Percentiles rank a stretch among this genome's conserved stretches.
Conservation (phyloP, 1,139 yeast species). For the Nakaseomyces glabratus region DNA sequence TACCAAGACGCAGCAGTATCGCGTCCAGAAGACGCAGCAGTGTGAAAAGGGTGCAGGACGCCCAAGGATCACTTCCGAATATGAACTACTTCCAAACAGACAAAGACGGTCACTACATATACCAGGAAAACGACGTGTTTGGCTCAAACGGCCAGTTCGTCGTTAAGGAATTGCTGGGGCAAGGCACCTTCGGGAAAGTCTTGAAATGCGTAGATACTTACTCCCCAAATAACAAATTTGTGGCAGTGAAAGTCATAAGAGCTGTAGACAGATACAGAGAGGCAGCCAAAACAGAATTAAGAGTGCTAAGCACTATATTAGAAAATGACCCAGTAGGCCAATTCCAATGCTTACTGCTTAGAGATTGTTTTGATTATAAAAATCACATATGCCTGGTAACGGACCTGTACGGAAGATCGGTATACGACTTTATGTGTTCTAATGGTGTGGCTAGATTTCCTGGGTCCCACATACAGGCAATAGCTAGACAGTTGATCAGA, state of each 20-base stretch:
- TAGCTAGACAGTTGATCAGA: constrained; percentile 75
- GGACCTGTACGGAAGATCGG: constrained; percentile 71
- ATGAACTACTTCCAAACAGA: constrained; percentile 38
- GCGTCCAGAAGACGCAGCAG: constrained; percentile 3
- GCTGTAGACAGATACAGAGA: constrained; percentile 72
- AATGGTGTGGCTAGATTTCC: constrained; percentile 72
- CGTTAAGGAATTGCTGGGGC: constrained; percentile 69
- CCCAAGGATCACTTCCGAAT: neutral
- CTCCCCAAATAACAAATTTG: constrained; percentile 39
- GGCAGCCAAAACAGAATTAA: constrained; percentile 77
- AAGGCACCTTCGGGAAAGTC: constrained; percentile 97
- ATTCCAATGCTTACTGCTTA: constrained; percentile 33
- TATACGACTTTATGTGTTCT: constrained; percentile 78
- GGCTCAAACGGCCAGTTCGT: constrained; percentile 56
- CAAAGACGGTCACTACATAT: constrained; percentile 76
- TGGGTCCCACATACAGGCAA: constrained; percentile 75
- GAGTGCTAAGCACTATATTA: constrained; percentile 63
- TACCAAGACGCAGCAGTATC: neutral
- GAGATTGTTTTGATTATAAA: constrained; percentile 86
- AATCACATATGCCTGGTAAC: constrained; percentile 94
- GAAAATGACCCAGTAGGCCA: constrained; percentile 45
- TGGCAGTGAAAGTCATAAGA: constrained; percentile 85
- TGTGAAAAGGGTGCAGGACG: constrained; percentile 1
- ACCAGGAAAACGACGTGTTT: constrained; percentile 49
- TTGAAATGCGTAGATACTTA: constrained; percentile 57